Conservation (phyloP, 106 monocot species). For the Phalaenopsis aphrodite region DNA sequence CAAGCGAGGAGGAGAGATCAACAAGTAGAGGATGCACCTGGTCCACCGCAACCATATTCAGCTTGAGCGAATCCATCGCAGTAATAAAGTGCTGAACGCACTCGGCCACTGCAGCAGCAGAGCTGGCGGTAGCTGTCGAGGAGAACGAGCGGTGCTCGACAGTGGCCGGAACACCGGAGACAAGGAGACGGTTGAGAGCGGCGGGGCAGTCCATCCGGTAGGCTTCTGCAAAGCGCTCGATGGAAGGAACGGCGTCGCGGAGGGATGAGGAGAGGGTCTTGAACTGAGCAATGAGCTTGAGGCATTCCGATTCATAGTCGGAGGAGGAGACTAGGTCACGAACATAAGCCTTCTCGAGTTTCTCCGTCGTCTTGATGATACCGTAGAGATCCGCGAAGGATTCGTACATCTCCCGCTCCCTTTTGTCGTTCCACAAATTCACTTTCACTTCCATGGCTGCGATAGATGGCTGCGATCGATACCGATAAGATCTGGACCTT, state of each 20-base stretch:
- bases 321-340: slow-evolving; percentile 83
- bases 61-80: slow-evolving; percentile 71
- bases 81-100: slow-evolving; percentile 89
- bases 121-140: slow-evolving; percentile 12
- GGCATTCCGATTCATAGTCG: slow-evolving; percentile 85
- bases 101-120: slow-evolving; percentile 58
- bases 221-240: slow-evolving; percentile 66
- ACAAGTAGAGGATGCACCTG: slow-evolving; percentile 75
- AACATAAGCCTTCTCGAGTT: slow-evolving; percentile 92
- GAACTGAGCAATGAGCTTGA: slow-evolving; percentile 83
- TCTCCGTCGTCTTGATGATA: slow-evolving; percentile 86
- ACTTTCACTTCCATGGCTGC: slow-evolving; percentile 23
- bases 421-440: slow-evolving; percentile 72
- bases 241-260: slow-evolving; percentile 48
- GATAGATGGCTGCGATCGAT: background rate
- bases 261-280: slow-evolving; percentile 65
- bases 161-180: slow-evolving; percentile 81
- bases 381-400: slow-evolving; percentile 88
- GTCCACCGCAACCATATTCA: slow-evolving; percentile 67
- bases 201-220: slow-evolving; percentile 75
- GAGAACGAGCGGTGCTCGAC: slow-evolving; percentile 62
- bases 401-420: slow-evolving; percentile 77
- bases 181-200: slow-evolving; percentile 72
- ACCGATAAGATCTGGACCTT: background rate
- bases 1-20: slow-evolving; percentile 54